Percentiles rank a stretch among this genome's conserved stretches.
Conservation (phyloP, 208 protist genomes). For the Trypanosomatidae sp. region DNA sequence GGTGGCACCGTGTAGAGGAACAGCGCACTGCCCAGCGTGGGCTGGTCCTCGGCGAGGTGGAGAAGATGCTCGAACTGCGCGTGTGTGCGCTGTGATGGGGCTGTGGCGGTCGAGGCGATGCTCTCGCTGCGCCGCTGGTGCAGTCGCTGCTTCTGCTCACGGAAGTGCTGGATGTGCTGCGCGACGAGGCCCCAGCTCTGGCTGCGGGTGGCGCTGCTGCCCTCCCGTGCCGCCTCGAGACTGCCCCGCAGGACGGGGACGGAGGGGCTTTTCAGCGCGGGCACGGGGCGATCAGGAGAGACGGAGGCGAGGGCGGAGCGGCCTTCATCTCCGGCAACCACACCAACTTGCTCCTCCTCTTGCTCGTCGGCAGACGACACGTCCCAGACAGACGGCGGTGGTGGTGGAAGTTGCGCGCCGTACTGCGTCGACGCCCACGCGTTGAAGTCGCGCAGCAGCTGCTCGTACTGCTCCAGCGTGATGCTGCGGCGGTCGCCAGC, state of each 20-base stretch:
- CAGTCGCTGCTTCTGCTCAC: conserved; percentile 5
- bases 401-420: conserved; percentile 16
- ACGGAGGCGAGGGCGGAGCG: no score
- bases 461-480: conserved; percentile 57
- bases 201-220: conserved; percentile 4
- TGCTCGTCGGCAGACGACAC: no score
- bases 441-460: conserved; percentile 56
- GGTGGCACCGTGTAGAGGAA: conserved; percentile 41
- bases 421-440: conserved; percentile 23
- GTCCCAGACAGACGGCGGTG: conserved; percentile 12
- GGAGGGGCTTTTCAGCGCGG: no score
- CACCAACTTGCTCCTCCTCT: no score
- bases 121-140: conserved; percentile 2
- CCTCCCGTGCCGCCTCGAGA: no score
- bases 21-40: conserved; percentile 48
- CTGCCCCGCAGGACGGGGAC: no score
- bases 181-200: conserved; percentile 7
- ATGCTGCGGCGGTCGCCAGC: conserved; percentile 42
- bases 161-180: conserved; percentile 18
- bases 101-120: not conserved
- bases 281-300: no score
- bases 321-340: no score
- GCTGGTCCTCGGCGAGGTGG: conserved; percentile 29
- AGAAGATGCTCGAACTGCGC: conserved; percentile 17
- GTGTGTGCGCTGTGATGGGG: conserved; percentile 7